Evolutionary conservation across 352 stramenopile species (phyloP).

Genomic region (Globisporangium cystogenes): DNA sequence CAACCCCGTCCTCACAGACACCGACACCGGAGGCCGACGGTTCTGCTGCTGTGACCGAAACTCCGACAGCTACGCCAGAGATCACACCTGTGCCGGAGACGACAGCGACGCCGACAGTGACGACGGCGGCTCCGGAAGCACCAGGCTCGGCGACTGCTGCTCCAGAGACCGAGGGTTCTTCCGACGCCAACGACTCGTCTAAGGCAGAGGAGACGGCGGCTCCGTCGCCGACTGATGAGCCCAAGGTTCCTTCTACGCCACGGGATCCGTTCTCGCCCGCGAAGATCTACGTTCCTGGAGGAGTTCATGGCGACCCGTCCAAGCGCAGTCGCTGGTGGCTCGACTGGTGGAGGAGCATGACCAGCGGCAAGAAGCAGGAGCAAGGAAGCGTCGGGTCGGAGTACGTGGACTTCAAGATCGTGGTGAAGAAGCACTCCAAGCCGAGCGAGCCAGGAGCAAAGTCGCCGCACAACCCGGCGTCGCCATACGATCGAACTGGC

Average conservation of each 20-base stretch:
- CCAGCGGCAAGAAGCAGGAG: slow-evolving; percentile 1
- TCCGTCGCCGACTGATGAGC: neutral
- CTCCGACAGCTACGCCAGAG: neutral
- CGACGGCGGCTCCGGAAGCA: neutral
- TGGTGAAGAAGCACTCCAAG: slow-evolving; percentile 1
- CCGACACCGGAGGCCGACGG: neutral
- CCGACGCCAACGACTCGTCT: neutral
- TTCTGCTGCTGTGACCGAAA: neutral
- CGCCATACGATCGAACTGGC: neutral
- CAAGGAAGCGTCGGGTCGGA: neutral
- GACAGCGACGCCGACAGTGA: neutral
- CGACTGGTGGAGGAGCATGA: slow-evolving; percentile 5
- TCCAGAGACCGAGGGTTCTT: neutral
- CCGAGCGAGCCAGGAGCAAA: neutral
- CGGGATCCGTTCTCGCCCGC: neutral
- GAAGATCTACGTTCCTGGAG: slow-evolving; percentile 21
- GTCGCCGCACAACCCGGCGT: neutral
- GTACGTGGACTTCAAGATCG: neutral
- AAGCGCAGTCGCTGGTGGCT: slow-evolving; percentile 19
- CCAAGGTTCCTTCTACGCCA: neutral
- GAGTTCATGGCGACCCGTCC: slow-evolving; percentile 18
- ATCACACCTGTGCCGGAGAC: neutral
- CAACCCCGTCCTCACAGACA: neutral
- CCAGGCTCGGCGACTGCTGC: neutral
- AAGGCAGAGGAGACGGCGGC: neutral